Evolutionary conservation across 2,329 filamentous ascomycete genomes (phyloP).

Genomic region (Trichoderma sp.): DNA sequence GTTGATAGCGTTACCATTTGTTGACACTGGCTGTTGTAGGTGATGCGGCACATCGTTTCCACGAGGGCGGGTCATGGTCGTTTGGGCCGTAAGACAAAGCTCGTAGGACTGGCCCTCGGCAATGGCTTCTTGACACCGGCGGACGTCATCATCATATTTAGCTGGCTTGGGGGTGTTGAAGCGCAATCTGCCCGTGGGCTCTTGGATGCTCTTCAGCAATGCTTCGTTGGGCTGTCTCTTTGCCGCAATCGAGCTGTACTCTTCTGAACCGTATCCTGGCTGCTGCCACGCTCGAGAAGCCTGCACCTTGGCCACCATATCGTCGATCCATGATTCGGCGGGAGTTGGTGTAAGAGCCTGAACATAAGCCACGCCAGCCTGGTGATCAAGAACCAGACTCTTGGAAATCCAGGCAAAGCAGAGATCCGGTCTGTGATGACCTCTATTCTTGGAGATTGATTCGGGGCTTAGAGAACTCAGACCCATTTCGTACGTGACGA

Average conservation of each 20-base stretch:
- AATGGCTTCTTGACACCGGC: conserved; percentile 70
- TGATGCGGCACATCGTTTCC: conserved; percentile 49
- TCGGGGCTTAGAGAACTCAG: conserved; percentile 49
- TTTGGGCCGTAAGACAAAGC: conserved; percentile 79
- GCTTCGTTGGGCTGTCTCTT: conserved; percentile 31
- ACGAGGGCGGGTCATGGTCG: conserved; percentile 57
- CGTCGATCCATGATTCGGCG: conserved; percentile 41
- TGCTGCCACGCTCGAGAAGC: conserved; percentile 40
- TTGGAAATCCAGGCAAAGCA: conserved; percentile 76
- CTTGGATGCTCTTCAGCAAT: conserved; percentile 30
- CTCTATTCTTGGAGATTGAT: conserved; percentile 35
- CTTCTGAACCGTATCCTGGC: conserved; percentile 24
- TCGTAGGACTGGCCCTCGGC: conserved; percentile 83
- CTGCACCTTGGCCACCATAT: conserved; percentile 38
- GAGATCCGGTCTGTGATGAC: conserved; percentile 65
- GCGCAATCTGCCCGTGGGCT: conserved; percentile 29
- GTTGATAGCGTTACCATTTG: neutral
- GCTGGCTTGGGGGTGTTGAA: conserved; percentile 49
- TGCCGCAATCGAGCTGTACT: conserved; percentile 6
- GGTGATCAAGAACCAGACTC: conserved; percentile 78
- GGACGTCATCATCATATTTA: conserved; percentile 69
- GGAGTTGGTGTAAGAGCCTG: conserved; percentile 51
- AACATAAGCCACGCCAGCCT: conserved; percentile 62
- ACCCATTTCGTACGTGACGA: conserved; percentile 82
- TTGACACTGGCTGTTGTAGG: conserved; percentile 11